A percentile compares a stretch with the other conserved stretches of the same genome.
phyloP scores from a whole-genome alignment of 75 land plant genomes.

The Sequoia sempervirens region DNA sequence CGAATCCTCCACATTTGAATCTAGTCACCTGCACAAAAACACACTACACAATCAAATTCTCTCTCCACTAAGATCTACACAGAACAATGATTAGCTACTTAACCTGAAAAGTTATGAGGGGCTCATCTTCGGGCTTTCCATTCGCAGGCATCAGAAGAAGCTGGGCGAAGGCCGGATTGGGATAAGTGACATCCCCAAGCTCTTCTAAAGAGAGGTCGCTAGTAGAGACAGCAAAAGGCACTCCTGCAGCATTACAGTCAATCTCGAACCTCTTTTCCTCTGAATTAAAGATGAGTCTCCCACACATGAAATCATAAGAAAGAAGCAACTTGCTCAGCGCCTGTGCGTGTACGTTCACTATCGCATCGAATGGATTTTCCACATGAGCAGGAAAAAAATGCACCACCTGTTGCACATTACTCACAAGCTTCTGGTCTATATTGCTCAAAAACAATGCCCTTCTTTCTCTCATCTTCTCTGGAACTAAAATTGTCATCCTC shows the following conservation, averaged over 20 bases:
- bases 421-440: too few relatives aligned
- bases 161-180: constrained; percentile 44
- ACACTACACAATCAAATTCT: too few relatives aligned
- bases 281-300: constrained; percentile 35
- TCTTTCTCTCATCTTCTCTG: too few relatives aligned
- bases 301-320: constrained; percentile 61
- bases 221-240: constrained; percentile 30
- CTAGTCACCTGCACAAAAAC: constrained; percentile 22
- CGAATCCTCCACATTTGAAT: constrained; percentile 34
- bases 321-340: constrained; percentile 34
- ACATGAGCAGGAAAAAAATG: constrained; percentile 44
- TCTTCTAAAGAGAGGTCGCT: constrained; percentile 35
- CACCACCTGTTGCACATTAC: constrained; percentile 29
- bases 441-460: too few relatives aligned
- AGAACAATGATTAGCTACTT: neutral
- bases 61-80: neutral
- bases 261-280: constrained; percentile 37
- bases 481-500: too few relatives aligned
- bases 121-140: constrained; percentile 11
- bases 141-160: constrained; percentile 8
- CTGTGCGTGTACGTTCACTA: constrained; percentile 12
- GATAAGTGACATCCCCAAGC: constrained; percentile 45
- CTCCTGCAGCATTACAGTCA: constrained; percentile 56
- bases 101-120: constrained; percentile 46
- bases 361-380: neutral